Conservation (phyloP, 257 asterid genomes). For the Nicotiana otophora region DNA sequence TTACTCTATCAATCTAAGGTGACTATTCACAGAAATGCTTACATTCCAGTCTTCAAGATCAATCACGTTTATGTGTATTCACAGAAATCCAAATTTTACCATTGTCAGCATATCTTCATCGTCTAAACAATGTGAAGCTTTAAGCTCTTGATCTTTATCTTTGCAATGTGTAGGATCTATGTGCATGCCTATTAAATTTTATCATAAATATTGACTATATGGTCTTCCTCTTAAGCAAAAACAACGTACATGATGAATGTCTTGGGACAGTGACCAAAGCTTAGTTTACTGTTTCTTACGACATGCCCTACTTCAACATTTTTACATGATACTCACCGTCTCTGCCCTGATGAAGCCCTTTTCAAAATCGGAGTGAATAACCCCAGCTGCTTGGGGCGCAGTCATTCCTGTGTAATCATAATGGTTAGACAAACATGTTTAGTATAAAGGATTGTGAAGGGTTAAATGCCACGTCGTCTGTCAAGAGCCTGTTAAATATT, state of each 20-base stretch:
- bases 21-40: not conserved
- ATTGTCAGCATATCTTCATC: constrained; percentile 7
- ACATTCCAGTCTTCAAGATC: not conserved
- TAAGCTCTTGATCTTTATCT: not conserved
- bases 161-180: not conserved
- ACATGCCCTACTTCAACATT: not conserved
- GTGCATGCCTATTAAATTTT: not conserved
- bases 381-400: constrained; percentile 99
- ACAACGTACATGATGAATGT: not conserved
- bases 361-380: constrained; percentile 95
- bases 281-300: not conserved
- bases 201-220: not conserved
- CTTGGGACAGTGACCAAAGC: not conserved
- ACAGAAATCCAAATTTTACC: not conserved
- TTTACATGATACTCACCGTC: constrained; percentile 51
- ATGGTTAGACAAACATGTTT: constrained; percentile 8
- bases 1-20: not conserved
- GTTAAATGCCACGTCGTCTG: not conserved
- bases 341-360: constrained; percentile 99
- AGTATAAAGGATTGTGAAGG: constrained; percentile 8
- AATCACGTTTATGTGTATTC: not conserved
- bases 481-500: not conserved
- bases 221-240: not conserved
- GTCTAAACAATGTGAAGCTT: not conserved
- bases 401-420: constrained; percentile 69